A percentile compares a stretch with the other conserved stretches of the same genome.
These are phyloP conservation scores for Hygrocybe punicea DNA, from an alignment of 768 basidiomycete genomes.

Conservation along the genomic window DNA sequence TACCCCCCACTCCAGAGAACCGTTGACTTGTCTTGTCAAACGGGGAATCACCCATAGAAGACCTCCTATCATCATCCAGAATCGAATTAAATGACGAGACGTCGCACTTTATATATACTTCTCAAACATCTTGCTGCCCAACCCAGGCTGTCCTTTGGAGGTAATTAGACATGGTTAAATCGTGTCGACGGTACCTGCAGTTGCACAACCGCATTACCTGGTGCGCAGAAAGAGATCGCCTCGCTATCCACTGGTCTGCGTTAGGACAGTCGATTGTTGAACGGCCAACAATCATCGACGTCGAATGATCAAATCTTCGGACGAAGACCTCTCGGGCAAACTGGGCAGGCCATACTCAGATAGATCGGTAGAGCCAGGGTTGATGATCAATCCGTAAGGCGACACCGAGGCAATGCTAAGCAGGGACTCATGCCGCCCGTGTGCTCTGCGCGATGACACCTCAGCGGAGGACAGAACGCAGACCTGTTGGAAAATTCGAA, in stretches of 20 bases:
- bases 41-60: constrained; percentile 49
- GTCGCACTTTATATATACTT: constrained; percentile 51
- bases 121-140: constrained; percentile 88
- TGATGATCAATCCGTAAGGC: constrained; percentile 65
- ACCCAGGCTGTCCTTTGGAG: constrained; percentile 62
- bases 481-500: constrained; percentile 70
- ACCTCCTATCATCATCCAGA: constrained; percentile 48
- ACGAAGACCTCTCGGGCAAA: too few species aligned
- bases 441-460: constrained; percentile 36
- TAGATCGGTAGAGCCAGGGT: constrained; percentile 66
- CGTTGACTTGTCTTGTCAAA: constrained; percentile 61
- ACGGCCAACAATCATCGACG: constrained; percentile 62
- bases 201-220: constrained; percentile 31
- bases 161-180: constrained; percentile 56
- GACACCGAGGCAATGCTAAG: too few species aligned
- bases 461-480: constrained; percentile 59
- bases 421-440: constrained; percentile 53
- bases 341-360: constrained; percentile 67
- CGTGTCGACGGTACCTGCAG: constrained; percentile 55
- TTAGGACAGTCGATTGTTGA: constrained; percentile 40
- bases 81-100: constrained; percentile 65
- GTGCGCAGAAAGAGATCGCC: constrained; percentile 65
- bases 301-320: constrained; percentile 56
- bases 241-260: constrained; percentile 68
- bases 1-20: too few species aligned